Conservation (phyloP, 768 basidiomycete genomes). For the Leucocoprinus sp. region DNA sequence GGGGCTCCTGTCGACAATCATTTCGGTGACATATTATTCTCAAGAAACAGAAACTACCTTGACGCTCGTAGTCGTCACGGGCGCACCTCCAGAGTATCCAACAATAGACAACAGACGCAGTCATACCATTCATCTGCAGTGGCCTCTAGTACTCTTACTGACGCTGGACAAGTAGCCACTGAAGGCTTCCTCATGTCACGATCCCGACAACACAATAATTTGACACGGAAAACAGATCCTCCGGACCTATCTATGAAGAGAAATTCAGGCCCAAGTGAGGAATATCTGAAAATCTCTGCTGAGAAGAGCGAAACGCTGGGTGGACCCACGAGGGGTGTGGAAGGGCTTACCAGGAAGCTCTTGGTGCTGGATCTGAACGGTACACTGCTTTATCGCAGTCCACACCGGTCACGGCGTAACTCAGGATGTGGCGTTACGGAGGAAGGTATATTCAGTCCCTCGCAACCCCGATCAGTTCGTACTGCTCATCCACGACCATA, state of each 20-base stretch:
- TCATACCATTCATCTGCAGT: not conserved
- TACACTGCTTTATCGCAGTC: constrained; percentile 56
- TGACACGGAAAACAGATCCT: not conserved
- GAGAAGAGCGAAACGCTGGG: not conserved
- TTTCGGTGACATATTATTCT: constrained; percentile 3
- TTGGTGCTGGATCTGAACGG: constrained; percentile 74
- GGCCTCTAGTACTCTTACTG: not conserved
- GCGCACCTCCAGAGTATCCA: not conserved
- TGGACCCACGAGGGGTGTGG: not conserved
- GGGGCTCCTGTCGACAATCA: not conserved
- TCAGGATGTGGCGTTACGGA: not conserved
- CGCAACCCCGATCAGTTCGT: constrained; percentile 23
- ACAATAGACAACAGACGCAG: not conserved
- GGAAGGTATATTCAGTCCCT: constrained; percentile 16
- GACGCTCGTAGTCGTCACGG: not conserved
- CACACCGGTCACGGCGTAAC: constrained; percentile 20
- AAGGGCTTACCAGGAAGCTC: constrained; percentile 37
- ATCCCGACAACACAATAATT: constrained; percentile 2
- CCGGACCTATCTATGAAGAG: not conserved
- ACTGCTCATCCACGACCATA: constrained; percentile 56
- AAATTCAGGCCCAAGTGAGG: not conserved
- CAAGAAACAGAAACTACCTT: not conserved
- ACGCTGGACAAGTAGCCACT: not conserved
- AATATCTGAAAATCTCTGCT: constrained; percentile 1
- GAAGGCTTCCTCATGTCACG: not conserved